A percentile compares a stretch with the other conserved stretches of the same genome.
phyloP scores from a whole-genome alignment of 129 eudicot species.

The Sambucus nigra region DNA sequence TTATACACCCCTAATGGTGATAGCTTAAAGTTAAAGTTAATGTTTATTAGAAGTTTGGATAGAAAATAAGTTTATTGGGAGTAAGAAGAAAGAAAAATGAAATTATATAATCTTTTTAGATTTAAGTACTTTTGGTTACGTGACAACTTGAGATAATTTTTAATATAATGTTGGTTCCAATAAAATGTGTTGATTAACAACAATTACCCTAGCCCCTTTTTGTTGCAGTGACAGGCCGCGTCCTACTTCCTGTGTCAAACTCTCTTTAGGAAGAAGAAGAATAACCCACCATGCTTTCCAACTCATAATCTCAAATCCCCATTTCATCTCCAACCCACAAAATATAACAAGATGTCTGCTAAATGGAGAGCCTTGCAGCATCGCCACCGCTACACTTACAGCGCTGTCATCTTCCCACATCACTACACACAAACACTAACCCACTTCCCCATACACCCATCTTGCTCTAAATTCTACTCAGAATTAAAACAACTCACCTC shows the following conservation, averaged over 20 bases:
- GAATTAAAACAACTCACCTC: constrained; percentile 46
- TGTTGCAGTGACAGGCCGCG: no score
- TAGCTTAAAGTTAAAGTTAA: no score
- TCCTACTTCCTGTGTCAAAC: not conserved
- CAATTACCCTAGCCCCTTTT: no score
- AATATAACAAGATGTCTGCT: constrained; percentile 55
- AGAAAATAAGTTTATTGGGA: no score
- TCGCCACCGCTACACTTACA: constrained; percentile 94
- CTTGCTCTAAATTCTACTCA: constrained; percentile 22
- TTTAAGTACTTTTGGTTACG: no score
- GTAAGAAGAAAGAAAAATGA: no score
- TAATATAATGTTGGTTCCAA: no score
- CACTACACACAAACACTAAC: constrained; percentile 41
- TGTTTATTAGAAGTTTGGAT: no score
- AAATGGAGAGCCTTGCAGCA: constrained; percentile 97
- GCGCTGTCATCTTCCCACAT: constrained; percentile 70
- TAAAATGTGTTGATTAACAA: no score
- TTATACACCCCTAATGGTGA: no score
- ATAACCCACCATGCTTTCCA: not conserved
- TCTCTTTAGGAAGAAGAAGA: not conserved
- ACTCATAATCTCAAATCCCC: not conserved
- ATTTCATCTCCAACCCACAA: not conserved
- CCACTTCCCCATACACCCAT: constrained; percentile 17
- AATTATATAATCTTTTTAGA: no score
- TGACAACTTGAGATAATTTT: no score